Conservation (phyloP, 2,329 filamentous ascomycete genomes). For the Dactylonectria estremocensis region DNA sequence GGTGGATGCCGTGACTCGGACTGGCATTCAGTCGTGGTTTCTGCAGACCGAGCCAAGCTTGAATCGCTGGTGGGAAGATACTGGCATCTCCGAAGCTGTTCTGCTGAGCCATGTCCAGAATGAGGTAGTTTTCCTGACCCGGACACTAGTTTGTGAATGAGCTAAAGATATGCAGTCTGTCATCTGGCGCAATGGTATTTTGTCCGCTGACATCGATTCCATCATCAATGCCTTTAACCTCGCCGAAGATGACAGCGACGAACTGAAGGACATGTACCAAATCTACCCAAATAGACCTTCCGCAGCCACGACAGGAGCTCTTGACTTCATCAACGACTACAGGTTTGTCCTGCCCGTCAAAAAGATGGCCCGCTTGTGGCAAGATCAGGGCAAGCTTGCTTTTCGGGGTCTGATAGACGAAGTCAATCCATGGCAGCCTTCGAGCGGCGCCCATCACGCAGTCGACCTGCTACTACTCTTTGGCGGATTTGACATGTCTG, state of each 20-base stretch:
- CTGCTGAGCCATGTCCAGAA: constrained; percentile 61
- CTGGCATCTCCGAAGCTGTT: constrained; percentile 53
- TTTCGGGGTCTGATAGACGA: constrained; percentile 62
- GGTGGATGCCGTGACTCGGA: constrained; percentile 53
- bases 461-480: constrained; percentile 63
- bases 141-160: background rate
- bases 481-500: constrained; percentile 55
- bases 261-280: constrained; percentile 58
- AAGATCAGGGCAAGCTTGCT: constrained; percentile 45
- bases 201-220: constrained; percentile 50
- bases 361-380: constrained; percentile 39
- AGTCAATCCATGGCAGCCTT: constrained; percentile 62
- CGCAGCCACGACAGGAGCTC: constrained; percentile 58
- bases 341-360: constrained; percentile 49
- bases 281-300: constrained; percentile 56
- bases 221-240: constrained; percentile 56
- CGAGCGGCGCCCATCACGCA: constrained; percentile 61
- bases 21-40: constrained; percentile 59
- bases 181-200: constrained; percentile 61
- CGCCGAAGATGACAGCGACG: constrained; percentile 45
- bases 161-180: constrained; percentile 51
- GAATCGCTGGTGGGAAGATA: constrained; percentile 53
- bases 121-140: constrained; percentile 49
- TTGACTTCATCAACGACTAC: constrained; percentile 56
- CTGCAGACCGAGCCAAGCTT: constrained; percentile 57